Evolutionary conservation across 2,329 filamentous ascomycete genomes (phyloP).

Genomic region (Diaporthe citri): DNA sequence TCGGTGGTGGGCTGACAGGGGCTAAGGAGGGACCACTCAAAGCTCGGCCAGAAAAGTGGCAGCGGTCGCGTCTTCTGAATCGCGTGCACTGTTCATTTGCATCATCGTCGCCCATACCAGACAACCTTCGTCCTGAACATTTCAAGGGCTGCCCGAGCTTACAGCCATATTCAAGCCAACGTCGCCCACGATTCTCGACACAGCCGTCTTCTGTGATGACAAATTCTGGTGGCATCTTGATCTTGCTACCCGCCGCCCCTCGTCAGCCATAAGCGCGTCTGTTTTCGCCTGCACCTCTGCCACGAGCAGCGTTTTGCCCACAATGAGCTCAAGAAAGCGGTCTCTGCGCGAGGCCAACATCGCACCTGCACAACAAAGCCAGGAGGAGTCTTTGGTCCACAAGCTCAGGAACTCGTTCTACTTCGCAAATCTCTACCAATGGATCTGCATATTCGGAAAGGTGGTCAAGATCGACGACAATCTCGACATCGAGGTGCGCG

Average conservation of each 20-base stretch:
- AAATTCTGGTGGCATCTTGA: not conserved
- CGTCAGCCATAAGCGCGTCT: constrained; percentile 26
- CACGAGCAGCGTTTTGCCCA: constrained; percentile 43
- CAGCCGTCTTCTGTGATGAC: constrained; percentile 9
- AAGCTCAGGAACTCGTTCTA: constrained; percentile 93
- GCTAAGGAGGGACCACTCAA: constrained; percentile 26
- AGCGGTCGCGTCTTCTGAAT: constrained; percentile 38
- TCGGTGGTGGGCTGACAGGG: constrained; percentile 1
- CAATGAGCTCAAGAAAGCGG: constrained; percentile 64
- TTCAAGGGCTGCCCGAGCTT: not conserved
- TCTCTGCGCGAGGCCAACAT: constrained; percentile 58
- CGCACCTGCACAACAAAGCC: constrained; percentile 45
- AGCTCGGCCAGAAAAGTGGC: constrained; percentile 31
- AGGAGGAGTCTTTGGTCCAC: constrained; percentile 63
- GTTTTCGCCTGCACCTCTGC: constrained; percentile 9
- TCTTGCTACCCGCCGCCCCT: not conserved
- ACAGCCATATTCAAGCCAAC: not conserved
- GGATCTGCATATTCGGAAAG: constrained; percentile 90
- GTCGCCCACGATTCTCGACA: not conserved
- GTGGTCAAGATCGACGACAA: constrained; percentile 90
- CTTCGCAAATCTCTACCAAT: constrained; percentile 94
- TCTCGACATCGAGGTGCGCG: constrained; percentile 86
- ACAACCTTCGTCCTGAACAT: not conserved
- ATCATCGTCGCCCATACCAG: constrained; percentile 36
- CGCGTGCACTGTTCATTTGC: constrained; percentile 38